These are phyloP conservation scores for Prunus mira DNA, from an alignment of 306 rosid genomes.

Conservation along the genomic window DNA sequence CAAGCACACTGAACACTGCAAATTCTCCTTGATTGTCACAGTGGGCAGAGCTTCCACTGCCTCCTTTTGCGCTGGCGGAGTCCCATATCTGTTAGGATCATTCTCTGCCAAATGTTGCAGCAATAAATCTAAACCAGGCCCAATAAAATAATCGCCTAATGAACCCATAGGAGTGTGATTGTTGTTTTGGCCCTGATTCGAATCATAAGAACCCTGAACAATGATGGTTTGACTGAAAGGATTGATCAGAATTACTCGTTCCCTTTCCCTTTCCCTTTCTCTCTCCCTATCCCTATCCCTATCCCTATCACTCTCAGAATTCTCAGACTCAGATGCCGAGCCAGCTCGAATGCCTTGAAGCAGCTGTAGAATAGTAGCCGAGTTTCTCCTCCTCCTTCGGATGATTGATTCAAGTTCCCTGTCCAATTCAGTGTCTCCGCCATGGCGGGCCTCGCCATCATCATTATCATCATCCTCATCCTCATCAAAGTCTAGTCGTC, in stretches of 20 bases:
- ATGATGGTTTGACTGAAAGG: constrained; percentile 58
- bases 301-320: constrained; percentile 40
- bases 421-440: constrained; percentile 41
- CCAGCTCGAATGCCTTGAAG: constrained; percentile 76
- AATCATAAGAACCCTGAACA: constrained; percentile 36
- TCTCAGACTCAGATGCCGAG: constrained; percentile 51
- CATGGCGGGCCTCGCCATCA: constrained; percentile 25
- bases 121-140: constrained; percentile 70
- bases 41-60: constrained; percentile 66
- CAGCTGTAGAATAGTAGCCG: constrained; percentile 64
- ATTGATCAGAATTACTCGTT: constrained; percentile 57
- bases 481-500: constrained; percentile 41
- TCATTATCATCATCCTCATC: constrained; percentile 35
- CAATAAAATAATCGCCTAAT: constrained; percentile 67
- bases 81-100: constrained; percentile 72
- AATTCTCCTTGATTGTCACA: constrained; percentile 39
- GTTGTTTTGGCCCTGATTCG: constrained; percentile 34
- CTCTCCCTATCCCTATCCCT: constrained; percentile 36
- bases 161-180: constrained; percentile 49
- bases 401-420: constrained; percentile 54
- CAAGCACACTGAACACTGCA: constrained; percentile 77
- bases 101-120: constrained; percentile 81
- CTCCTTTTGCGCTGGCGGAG: constrained; percentile 75
- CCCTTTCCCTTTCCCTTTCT: constrained; percentile 48
- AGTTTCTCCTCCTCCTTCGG: constrained; percentile 66